A percentile compares a stretch with the other conserved stretches of the same genome.
phyloP scores from a whole-genome alignment of 108 stramenopile genomes.

The Asterionellopsis glacialis region DNA sequence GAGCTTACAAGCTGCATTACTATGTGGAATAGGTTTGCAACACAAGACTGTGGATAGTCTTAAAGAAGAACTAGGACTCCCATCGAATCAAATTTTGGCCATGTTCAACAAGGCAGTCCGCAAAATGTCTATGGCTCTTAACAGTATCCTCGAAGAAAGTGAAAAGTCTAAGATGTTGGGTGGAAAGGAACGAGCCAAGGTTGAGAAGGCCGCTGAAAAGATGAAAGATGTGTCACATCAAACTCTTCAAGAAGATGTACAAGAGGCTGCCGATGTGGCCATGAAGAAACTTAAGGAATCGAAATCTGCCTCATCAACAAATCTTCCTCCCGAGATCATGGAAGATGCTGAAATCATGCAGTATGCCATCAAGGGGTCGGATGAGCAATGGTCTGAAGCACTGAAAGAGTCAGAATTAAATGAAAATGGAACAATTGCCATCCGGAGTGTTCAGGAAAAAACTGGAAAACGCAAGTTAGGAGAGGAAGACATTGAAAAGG shows the following conservation, averaged over 20 bases:
- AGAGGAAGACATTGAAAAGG: constrained; percentile 40
- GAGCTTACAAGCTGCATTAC: constrained; percentile 84
- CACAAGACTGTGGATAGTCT: constrained; percentile 75
- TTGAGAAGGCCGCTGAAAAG: constrained; percentile 30
- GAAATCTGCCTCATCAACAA: not conserved
- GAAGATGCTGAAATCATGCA: constrained; percentile 78
- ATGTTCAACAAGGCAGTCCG: constrained; percentile 96
- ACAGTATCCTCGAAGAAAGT: constrained; percentile 68
- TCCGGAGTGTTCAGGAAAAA: constrained; percentile 31
- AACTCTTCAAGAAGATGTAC: constrained; percentile 81
- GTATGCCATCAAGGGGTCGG: constrained; percentile 77
- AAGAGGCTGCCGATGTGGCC: constrained; percentile 61
- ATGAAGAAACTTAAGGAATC: constrained; percentile 28
- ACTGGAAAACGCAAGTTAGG: constrained; percentile 40
- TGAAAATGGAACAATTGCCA: constrained; percentile 31
- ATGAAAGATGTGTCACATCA: constrained; percentile 63
- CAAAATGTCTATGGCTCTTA: constrained; percentile 81
- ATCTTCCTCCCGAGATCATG: constrained; percentile 49
- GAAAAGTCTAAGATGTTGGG: constrained; percentile 62
- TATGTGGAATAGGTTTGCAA: constrained; percentile 89
- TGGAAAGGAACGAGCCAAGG: constrained; percentile 56
- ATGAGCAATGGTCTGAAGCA: constrained; percentile 78
- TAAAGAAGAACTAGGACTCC: constrained; percentile 78
- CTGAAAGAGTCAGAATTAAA: constrained; percentile 52
- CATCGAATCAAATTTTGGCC: constrained; percentile 87